Percentiles rank a stretch among this genome's conserved stretches.
phyloP scores from a whole-genome alignment of 2,329 filamentous ascomycete species.

The Fusarium coicis region DNA sequence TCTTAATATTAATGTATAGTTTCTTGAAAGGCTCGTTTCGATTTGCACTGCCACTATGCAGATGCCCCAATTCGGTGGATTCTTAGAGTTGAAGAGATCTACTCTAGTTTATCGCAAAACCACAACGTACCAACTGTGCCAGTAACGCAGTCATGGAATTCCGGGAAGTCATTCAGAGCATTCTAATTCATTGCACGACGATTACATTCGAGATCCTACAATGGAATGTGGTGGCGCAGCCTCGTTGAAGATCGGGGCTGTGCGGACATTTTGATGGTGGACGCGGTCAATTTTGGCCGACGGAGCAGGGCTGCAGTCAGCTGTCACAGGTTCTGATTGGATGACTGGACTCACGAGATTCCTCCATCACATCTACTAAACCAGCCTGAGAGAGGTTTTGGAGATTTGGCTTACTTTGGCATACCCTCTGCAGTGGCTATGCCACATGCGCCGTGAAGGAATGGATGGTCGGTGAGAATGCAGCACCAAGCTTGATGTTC shows the following conservation, averaged over 20 bases:
- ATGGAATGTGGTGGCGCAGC: not conserved
- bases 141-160: fast-evolving
- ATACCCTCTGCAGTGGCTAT: not conserved
- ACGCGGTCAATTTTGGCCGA: not conserved
- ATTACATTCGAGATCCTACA: fast-evolving
- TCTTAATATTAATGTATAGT: not conserved
- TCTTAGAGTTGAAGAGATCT: fast-evolving
- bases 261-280: not conserved
- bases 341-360: not conserved
- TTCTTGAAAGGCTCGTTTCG: not conserved
- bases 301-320: not conserved
- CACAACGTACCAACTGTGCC: not conserved
- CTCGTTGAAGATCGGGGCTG: not conserved
- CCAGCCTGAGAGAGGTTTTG: fast-evolving
- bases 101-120: fast-evolving
- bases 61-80: not conserved
- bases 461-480: not conserved
- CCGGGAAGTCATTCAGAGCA: not conserved
- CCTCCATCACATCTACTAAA: not conserved
- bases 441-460: not conserved
- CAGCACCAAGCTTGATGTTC: fast-evolving
- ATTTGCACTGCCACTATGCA: not conserved
- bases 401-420: not conserved
- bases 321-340: not conserved
- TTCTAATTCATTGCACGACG: fast-evolving